Percentiles rank a stretch among this genome's conserved stretches.
Evolutionary conservation across 2,329 filamentous ascomycete species (phyloP).

Genomic region (Pseudogymnoascus sp.): DNA sequence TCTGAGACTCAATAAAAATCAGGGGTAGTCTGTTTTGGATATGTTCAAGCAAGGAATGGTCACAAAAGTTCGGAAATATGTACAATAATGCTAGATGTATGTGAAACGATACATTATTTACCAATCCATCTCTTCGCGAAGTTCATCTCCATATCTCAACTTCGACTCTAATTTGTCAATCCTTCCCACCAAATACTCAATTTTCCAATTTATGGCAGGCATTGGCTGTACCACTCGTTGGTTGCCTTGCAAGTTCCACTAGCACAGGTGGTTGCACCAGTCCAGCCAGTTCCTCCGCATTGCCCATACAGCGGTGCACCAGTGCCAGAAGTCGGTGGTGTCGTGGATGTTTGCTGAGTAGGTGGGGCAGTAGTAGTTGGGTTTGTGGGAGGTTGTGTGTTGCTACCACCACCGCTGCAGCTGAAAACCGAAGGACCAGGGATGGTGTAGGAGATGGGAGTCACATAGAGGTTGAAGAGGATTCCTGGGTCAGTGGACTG

Average conservation of each 20-base stretch:
- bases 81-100: background rate
- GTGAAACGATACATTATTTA: background rate
- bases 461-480: conserved; percentile 34
- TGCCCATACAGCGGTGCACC: conserved; percentile 11
- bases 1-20: background rate
- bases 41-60: background rate
- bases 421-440: conserved; percentile 35
- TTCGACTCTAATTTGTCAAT: background rate
- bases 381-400: background rate
- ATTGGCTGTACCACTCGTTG: conserved; percentile 13
- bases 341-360: background rate
- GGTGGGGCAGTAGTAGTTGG: background rate
- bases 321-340: background rate
- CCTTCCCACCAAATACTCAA: background rate
- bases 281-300: conserved; percentile 12
- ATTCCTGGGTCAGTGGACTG: conserved; percentile 32
- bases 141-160: background rate
- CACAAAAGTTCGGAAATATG: background rate
- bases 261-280: conserved; percentile 14
- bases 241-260: conserved; percentile 13
- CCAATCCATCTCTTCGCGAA: background rate
- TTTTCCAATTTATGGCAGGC: conserved; percentile 3
- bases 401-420: background rate
- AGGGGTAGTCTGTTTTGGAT: too few species aligned
- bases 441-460: conserved; percentile 30